Evolutionary conservation across 805 yeast genomes (phyloP), one percentile per base, ranked within the genome.

Genomic region (Huiozyma sinensis): DNA sequence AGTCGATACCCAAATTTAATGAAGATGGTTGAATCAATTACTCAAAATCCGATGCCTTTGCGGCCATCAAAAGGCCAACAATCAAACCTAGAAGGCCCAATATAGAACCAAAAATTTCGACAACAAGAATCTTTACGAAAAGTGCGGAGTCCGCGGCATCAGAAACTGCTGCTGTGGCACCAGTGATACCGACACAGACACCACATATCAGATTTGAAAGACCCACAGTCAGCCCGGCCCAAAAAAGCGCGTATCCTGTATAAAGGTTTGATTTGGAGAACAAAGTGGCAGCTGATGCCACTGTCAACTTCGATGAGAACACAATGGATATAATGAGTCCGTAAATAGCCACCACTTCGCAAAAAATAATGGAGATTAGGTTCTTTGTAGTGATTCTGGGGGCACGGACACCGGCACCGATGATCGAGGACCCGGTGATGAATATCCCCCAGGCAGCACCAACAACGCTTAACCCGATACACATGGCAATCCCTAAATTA

Each of bases 371-470:
- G 36, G 95, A 84, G 51, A 92, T 94, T 63, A 92, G 76, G 65
- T 92, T 92, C 72, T 92, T 92, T 44, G 98, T 92, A 38, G 97
- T 89, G 61, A 92, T 94, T 63, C 97, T 75, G 42, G 98, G 98
- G 10, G 95, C 92, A 65, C 85, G 85, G 47, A 92, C 97, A 71
- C 98, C 98, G 3, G 98, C 98, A 55, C 98, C 98, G 49, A 92
- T 68, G 54, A 92, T 85, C 29, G 96, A 79, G 1, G 96, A 73
- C 36, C 98, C 98, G 2, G 97, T 90, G 49, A 92, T 76, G 64
- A 90, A 92, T 53, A 92, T 92, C 51, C 98, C 98, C 98, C 98
- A 92, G 5, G 97, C 97, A 11, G 98, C 98, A 35, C 98, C 98
- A 36, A 89, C 82, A 11, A 92, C 97, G 40, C 94, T 81, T 47